Evolutionary conservation across 1,139 yeast species (phyloP), one percentile per base, ranked within the genome.

Genomic region (Saccharomyces pastorianus): DNA sequence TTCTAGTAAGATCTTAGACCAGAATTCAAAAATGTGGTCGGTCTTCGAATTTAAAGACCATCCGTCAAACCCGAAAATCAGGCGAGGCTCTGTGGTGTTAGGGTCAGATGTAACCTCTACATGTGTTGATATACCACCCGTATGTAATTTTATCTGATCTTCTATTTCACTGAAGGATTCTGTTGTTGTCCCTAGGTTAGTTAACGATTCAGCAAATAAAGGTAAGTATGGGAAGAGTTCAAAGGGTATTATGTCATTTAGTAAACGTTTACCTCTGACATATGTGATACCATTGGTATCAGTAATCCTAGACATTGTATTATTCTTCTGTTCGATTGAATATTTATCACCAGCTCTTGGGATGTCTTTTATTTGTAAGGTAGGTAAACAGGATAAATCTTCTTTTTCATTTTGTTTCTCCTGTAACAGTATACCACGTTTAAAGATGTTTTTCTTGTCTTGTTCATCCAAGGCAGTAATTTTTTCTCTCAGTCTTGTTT

Each of bases 141-240:
- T 90, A 57, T 79, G 77, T 52, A 84, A 76, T 64, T 85, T 88
- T 59, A 95, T 90, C 53, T 83, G 82, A 58, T 93, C 90, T 67
- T 93, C 99, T 57, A 93, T 78, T 48, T 84, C 86, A 20, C 90
- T 87, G 78, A 88, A 88, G 1, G 85, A 70, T 55, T 85, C 83
- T 6, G 71, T 66, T 3, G 73, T 67, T 0, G 99, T 91, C 14
- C 99, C 99, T 59, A 93, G 76, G 64, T 85, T 88, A 3, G 95
- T 86, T 59, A 91, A 76, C 52, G 96, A 87, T 27, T 85, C 85
- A 9, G 86, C 76, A 71, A 88, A 93, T 49, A 95, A 70, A 0
- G 96, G 88, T 59, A 95, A 71, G 61, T 80, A 89, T 34, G 84
- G 84, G 58, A 84, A 78, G 51, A 85, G 75, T 20, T 80, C 80